Percentiles rank a stretch among this genome's conserved stretches.
phyloP scores from a whole-genome alignment of 1,284 basidiomycete genomes.

The Moniliophthora roreri region DNA sequence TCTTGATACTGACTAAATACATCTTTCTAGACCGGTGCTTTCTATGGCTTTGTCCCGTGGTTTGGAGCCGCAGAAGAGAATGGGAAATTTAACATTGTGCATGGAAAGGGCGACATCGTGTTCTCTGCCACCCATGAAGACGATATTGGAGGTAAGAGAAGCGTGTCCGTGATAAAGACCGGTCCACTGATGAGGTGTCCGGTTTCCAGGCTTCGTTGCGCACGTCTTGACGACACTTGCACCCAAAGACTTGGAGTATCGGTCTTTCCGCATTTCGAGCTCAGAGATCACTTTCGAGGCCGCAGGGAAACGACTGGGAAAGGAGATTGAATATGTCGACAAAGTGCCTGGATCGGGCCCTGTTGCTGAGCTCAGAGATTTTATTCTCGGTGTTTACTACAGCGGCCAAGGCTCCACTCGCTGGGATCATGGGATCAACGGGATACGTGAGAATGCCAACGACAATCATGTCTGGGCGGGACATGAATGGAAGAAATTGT shows the following conservation, averaged over 20 bases:
- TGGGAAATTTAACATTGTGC: no score
- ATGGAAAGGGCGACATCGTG: no score
- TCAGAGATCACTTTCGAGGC: slow-evolving; percentile 20
- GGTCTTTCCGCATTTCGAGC: slow-evolving; percentile 27
- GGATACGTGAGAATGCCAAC: slow-evolving; percentile 8
- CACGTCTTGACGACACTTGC: slow-evolving; percentile 28
- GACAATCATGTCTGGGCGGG: slow-evolving; percentile 23
- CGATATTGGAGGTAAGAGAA: no score
- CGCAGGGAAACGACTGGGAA: slow-evolving; percentile 17
- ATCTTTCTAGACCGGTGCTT: neutral
- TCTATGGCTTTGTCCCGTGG: neutral
- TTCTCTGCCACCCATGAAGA: no score
- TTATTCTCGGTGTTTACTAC: neutral
- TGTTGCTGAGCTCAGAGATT: neutral
- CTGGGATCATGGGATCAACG: slow-evolving; percentile 11
- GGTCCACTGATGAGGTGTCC: no score
- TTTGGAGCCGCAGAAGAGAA: neutral
- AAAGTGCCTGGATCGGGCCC: slow-evolving; percentile 8
- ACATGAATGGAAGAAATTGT: slow-evolving; percentile 19
- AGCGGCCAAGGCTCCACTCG: slow-evolving; percentile 13
- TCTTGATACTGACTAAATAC: no score
- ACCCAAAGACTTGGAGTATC: slow-evolving; percentile 21
- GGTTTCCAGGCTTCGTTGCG: slow-evolving; percentile 23
- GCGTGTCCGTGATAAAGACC: no score
- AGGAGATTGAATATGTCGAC: slow-evolving; percentile 16